phyloP scores from a whole-genome alignment of 1,284 basidiomycete genomes.

The Microstroma glucosiphilum region DNA sequence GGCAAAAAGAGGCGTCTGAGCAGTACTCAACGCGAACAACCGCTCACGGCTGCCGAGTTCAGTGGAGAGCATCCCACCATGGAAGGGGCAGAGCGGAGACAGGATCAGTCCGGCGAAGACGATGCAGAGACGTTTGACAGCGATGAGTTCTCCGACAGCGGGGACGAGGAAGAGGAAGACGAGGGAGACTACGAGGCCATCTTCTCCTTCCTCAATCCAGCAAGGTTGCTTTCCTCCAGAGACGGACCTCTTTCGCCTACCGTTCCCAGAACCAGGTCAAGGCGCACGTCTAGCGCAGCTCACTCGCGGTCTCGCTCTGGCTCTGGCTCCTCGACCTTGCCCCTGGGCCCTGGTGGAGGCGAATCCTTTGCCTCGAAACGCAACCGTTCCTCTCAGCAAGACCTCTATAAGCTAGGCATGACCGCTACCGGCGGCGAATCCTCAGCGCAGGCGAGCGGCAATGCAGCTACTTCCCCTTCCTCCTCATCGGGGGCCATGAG shows the following conservation, averaged over 20 bases:
- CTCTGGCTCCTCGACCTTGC: not conserved
- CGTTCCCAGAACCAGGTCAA: not conserved
- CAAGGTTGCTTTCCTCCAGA: constrained; percentile 9
- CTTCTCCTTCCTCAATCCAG: constrained; percentile 40
- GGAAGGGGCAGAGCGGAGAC: constrained; percentile 14
- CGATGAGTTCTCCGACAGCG: constrained; percentile 20
- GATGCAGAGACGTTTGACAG: constrained; percentile 22
- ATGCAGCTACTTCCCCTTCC: not conserved
- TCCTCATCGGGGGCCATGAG: not conserved
- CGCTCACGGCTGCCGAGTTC: constrained; percentile 10
- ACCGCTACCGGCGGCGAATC: not conserved
- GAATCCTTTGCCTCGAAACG: constrained; percentile 40
- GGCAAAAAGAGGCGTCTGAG: constrained; percentile 3
- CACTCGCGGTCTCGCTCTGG: constrained; percentile 28
- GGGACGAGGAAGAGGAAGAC: constrained; percentile 23
- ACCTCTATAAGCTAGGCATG: constrained; percentile 16
- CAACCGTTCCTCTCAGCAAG: constrained; percentile 26
- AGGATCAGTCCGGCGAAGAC: constrained; percentile 18
- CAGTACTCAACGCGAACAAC: constrained; percentile 20
- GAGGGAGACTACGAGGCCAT: constrained; percentile 46
- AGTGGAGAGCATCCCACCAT: constrained; percentile 3
- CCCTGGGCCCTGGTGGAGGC: constrained; percentile 10
- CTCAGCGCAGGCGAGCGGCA: not conserved
- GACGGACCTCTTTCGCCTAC: not conserved
- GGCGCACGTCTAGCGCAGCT: constrained; percentile 2